phyloP scores from a whole-genome alignment of 1,284 basidiomycete genomes.

The Vanrija sp. region DNA sequence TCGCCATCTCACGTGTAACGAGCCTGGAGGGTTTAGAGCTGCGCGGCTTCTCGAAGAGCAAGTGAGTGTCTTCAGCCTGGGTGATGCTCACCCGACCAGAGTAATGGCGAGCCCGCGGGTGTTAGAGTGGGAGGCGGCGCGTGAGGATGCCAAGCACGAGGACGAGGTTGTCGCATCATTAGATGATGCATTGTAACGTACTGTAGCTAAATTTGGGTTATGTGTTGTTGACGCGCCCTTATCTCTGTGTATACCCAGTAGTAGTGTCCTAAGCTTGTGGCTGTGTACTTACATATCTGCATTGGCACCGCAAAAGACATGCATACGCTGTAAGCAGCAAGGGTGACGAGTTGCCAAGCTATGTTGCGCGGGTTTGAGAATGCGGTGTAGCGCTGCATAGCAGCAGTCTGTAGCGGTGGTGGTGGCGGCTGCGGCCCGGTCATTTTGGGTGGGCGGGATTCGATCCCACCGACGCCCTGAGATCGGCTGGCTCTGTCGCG shows the following conservation, averaged over 20 bases:
- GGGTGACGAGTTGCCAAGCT: too few species aligned
- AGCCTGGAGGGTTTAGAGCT: constrained; percentile 33
- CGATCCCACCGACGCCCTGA: too few species aligned
- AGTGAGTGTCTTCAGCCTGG: constrained; percentile 12
- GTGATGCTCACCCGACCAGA: not conserved
- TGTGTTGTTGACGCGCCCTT: not conserved
- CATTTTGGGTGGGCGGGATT: too few species aligned
- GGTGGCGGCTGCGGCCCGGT: too few species aligned
- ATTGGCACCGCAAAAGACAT: too few species aligned
- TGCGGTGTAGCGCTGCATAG: too few species aligned
- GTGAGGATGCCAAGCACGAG: constrained; percentile 2
- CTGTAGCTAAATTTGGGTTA: not conserved
- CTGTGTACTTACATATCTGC: not conserved
- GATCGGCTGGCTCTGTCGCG: too few species aligned
- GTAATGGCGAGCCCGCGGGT: constrained; percentile 6
- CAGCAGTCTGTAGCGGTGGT: too few species aligned
- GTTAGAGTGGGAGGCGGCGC: constrained; percentile 6
- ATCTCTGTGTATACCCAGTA: not conserved
- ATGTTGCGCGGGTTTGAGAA: too few species aligned
- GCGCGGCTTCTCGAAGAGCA: constrained; percentile 15
- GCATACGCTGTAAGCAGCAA: too few species aligned
- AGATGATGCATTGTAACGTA: not conserved
- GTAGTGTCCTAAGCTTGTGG: not conserved
- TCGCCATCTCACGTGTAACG: constrained; percentile 38
- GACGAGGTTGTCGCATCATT: not conserved